These are phyloP conservation scores for Leavenworthia alabamica DNA, from an alignment of 345 rosid species.

Conservation along the genomic window DNA sequence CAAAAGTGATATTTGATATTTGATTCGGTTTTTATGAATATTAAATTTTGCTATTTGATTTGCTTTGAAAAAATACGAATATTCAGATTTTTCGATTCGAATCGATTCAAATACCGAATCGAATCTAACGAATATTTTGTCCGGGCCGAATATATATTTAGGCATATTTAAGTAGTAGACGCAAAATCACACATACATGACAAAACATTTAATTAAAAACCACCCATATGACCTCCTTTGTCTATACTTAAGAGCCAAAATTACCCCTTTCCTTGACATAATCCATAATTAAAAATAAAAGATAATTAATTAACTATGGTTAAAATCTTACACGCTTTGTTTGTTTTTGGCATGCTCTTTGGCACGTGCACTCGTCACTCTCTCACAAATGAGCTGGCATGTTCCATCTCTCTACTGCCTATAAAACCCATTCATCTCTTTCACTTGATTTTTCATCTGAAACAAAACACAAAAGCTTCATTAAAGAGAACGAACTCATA, in stretches of 20 bases:
- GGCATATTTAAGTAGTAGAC: too few relatives aligned
- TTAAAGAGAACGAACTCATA: not conserved
- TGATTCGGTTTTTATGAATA: too few relatives aligned
- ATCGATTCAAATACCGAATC: too few relatives aligned
- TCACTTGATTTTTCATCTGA: slow-evolving; percentile 19
- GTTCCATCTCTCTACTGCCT: slow-evolving; percentile 26
- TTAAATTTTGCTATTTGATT: too few relatives aligned
- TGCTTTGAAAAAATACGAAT: too few relatives aligned
- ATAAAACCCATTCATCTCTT: slow-evolving; percentile 23
- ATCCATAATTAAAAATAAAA: not conserved
- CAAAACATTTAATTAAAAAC: not conserved
- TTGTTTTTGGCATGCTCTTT: slow-evolving; percentile 23
- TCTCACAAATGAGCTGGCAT: slow-evolving; percentile 26
- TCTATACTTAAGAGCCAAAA: slow-evolving; percentile 31
- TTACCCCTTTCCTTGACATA: slow-evolving; percentile 31
- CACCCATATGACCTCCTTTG: slow-evolving; percentile 20
- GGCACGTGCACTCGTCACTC: slow-evolving; percentile 36
- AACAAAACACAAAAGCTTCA: too few relatives aligned
- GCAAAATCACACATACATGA: too few relatives aligned
- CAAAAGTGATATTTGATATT: too few relatives aligned
- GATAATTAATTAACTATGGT: too few relatives aligned
- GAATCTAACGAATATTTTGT: too few relatives aligned
- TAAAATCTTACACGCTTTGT: slow-evolving; percentile 31
- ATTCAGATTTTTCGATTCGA: too few relatives aligned
- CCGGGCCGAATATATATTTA: too few relatives aligned